Percentiles rank a stretch among this genome's conserved stretches.
Conservation (phyloP, 148 eudicot species). For the Fagopyrum esculentum region DNA sequence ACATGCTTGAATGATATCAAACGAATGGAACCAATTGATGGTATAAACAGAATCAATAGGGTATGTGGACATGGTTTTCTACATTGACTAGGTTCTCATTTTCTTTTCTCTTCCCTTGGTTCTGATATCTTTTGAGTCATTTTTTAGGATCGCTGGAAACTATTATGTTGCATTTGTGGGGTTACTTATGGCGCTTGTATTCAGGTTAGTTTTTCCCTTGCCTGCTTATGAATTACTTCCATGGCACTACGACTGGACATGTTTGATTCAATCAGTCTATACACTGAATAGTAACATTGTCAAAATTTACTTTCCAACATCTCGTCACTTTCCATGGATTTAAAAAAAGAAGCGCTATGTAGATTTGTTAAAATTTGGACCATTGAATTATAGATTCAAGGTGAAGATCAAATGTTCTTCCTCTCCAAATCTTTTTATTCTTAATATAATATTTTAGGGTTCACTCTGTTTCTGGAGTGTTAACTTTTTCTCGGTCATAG, state of each 20-base stretch:
- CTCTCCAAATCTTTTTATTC: no score
- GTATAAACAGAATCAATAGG: constrained; percentile 70
- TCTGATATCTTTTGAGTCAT: background rate
- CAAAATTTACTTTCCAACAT: background rate
- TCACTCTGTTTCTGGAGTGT: no score
- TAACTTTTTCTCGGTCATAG: no score
- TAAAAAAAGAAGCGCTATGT: no score
- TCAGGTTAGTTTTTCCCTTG: constrained; percentile 44
- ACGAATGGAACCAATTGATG: constrained; percentile 99
- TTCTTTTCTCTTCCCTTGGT: background rate
- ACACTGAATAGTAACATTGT: no score
- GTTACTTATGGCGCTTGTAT: constrained; percentile 96
- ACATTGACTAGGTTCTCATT: background rate
- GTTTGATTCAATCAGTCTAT: background rate
- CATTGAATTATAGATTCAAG: no score
- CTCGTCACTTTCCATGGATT: no score
- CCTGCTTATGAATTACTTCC: background rate
- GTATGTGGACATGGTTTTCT: constrained; percentile 27
- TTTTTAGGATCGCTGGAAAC: constrained; percentile 92
- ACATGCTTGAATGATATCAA: constrained; percentile 89
- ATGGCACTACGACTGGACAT: background rate
- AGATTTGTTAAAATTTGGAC: no score
- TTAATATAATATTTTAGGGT: no score
- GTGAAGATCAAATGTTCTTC: no score
- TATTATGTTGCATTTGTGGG: constrained; percentile 85